Evolutionary conservation across 441 rosid species (phyloP).

Genomic region (Populus hybrid): DNA sequence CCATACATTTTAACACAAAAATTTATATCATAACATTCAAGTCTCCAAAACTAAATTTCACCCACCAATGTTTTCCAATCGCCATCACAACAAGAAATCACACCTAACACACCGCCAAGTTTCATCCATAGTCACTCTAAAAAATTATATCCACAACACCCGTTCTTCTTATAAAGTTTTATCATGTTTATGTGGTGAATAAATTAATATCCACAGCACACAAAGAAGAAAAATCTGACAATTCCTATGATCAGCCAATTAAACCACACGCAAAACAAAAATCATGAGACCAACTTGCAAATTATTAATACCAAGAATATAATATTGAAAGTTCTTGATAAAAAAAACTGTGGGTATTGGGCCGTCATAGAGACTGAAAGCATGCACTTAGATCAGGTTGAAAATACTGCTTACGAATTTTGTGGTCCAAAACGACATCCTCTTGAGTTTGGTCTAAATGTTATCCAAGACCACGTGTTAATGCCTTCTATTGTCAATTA

Average conservation of each 20-base stretch:
- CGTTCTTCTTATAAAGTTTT: too few relatives aligned
- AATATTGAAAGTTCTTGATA: background rate
- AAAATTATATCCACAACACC: too few relatives aligned
- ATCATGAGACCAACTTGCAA: background rate
- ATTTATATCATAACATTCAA: too few relatives aligned
- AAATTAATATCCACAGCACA: background rate
- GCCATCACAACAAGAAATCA: too few relatives aligned
- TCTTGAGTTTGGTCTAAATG: background rate
- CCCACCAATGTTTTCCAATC: too few relatives aligned
- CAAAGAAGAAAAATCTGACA: background rate
- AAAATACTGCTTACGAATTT: background rate
- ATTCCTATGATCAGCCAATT: background rate
- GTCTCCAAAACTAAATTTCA: too few relatives aligned
- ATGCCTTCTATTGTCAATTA: too few relatives aligned
- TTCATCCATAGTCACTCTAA: too few relatives aligned
- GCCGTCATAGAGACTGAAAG: background rate
- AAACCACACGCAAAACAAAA: background rate
- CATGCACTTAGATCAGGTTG: background rate
- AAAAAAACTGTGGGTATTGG: background rate
- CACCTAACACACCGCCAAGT: too few relatives aligned
- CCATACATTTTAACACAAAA: too few relatives aligned
- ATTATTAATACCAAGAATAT: background rate
- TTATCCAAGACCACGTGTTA: too few relatives aligned
- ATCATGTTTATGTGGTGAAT: too few relatives aligned
- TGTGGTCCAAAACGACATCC: background rate